Base-by-base conservation (phyloP, 306 rosid genomes). In the Boehmeria nivea region DNA sequence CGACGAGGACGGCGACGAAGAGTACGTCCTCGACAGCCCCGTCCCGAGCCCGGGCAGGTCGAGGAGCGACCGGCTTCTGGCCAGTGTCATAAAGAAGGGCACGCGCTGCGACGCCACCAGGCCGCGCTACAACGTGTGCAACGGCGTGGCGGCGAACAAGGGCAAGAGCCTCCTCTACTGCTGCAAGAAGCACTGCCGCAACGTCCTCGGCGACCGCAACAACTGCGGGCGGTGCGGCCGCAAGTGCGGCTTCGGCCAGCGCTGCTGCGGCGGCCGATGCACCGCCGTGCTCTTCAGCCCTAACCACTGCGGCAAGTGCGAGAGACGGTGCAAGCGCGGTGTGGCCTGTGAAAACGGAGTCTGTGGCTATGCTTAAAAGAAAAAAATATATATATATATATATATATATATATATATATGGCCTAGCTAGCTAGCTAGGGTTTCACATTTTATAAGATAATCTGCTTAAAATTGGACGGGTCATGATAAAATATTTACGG, bases 141-240 rank as follows among this genome's bases (percentile, higher is more conserved):
- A 85, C 26, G 86, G 86, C n/a, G 65, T 85, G 43, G 3, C 31
- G 11, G 80, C 89, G 37, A 82, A 70, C 73, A 74, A 79, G 18
- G 86, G 89, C 12, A 76, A 52, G 2, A 63, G 76, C 56, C 23
- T 81, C 18, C 84, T 85, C 14, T 48, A 66, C 47, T 85, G 94
- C 65, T 85, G 94, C 73, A 85, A 85, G 81, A 77, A 48, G 24
- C 89, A 82, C 45, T 85, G 86, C 19, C 66, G 89, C 0, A 75
- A 85, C 65, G 74, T 79, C 54, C 80, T 82, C 0, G 64, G 82
- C 10, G 89, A 85, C 57, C 51, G 54, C 74, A 82, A 85, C 70
- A 79, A 85, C 28, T 82, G 94, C 22, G 67, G 64, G 0, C 49
- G 14, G 19, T 85, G 94, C 59, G 84, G 78, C 1, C 24, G 59